Percentiles rank a stretch among this genome's conserved stretches.
phyloP scores from a whole-genome alignment of 371 early-diverging fungal genomes.

The Parasitella parasitica region DNA sequence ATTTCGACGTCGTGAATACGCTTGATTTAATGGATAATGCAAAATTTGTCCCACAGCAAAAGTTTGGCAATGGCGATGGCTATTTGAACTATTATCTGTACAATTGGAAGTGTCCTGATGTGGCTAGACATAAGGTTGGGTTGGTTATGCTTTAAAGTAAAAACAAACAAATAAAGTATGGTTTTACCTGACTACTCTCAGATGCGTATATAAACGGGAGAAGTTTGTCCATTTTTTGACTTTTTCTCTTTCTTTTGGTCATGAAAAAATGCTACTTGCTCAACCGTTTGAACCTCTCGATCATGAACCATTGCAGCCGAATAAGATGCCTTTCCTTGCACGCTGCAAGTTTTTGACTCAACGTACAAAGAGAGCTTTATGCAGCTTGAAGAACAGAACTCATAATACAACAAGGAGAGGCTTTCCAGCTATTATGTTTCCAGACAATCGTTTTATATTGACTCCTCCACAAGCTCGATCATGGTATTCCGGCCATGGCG shows the following conservation, averaged over 20 bases:
- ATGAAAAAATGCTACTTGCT: constrained; percentile 1
- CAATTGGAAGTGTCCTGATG: constrained; percentile 84
- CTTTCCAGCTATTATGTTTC: neutral
- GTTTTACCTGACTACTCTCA: too few species aligned
- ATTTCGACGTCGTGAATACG: constrained; percentile 92
- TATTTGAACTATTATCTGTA: constrained; percentile 92
- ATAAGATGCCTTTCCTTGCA: neutral
- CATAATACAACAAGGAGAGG: neutral
- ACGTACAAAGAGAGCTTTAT: neutral
- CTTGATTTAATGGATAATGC: constrained; percentile 86
- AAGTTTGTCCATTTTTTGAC: neutral
- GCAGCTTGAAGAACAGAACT: neutral
- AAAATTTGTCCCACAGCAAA: constrained; percentile 73
- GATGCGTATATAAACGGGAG: too few species aligned
- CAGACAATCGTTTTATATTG: neutral
- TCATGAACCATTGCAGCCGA: neutral
- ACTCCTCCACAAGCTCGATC: neutral
- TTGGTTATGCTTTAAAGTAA: constrained; percentile 77
- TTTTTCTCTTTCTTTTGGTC: neutral
- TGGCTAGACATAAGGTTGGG: constrained; percentile 73
- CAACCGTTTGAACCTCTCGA: constrained; percentile 6
- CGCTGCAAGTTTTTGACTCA: neutral
- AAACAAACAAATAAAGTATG: constrained; percentile 2
- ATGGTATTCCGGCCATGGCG: neutral
- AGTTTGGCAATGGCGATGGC: constrained; percentile 94